phyloP scores from a whole-genome alignment of 768 basidiomycete species.

The Phlebiopsis gigantea region DNA sequence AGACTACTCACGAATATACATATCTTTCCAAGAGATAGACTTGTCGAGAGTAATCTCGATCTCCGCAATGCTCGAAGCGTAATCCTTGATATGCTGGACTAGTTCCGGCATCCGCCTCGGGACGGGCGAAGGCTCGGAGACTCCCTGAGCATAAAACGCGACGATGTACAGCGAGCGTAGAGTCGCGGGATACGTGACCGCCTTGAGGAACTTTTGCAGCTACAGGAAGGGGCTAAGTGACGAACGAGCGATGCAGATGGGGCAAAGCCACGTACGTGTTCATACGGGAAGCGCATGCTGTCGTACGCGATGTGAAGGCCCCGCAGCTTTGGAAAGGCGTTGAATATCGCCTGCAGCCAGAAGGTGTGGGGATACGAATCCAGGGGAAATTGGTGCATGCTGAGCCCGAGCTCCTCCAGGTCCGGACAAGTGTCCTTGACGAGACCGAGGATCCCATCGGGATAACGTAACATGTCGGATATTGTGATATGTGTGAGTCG shows the following conservation, averaged over 20 bases:
- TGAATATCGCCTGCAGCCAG: not conserved
- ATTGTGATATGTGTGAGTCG: not conserved
- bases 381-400: not conserved
- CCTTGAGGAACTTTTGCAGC: not conserved
- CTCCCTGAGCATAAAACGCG: not conserved
- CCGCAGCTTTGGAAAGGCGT: not conserved
- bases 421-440: not conserved
- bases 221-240: not conserved
- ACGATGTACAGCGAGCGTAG: not conserved
- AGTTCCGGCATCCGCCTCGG: no score
- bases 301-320: not conserved
- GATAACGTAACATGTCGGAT: not conserved
- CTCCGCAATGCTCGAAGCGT: not conserved
- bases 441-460: not conserved
- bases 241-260: not conserved
- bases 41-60: not conserved
- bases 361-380: not conserved
- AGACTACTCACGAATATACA: conserved; percentile 3
- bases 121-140: not conserved
- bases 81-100: not conserved
- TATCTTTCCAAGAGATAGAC: conserved; percentile 2
- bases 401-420: not conserved
- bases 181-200: not conserved
- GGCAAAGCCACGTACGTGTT: not conserved
- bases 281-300: not conserved